Percentiles rank a stretch among this genome's conserved stretches.
Evolutionary conservation across 768 basidiomycete genomes (phyloP).

Genomic region (Holtermannia corniformis): DNA sequence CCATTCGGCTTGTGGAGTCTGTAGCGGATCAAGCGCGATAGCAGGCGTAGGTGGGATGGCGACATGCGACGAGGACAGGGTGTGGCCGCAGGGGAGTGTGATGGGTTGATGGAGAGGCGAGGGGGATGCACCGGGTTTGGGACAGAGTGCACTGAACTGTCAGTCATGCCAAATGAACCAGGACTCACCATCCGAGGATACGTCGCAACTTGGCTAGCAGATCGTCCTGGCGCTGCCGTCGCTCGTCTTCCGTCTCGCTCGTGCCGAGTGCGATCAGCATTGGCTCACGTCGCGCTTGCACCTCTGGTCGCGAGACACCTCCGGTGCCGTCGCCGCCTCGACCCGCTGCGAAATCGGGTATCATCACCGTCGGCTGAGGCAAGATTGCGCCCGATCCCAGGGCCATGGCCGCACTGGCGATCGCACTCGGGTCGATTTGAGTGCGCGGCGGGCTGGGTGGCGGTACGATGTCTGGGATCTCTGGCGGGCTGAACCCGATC

Average conservation of each 20-base stretch:
- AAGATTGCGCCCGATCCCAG: background rate
- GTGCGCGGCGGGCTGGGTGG: background rate
- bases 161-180: background rate
- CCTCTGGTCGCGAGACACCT: conserved; percentile 10
- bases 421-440: too few species aligned
- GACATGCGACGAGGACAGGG: conserved; percentile 59
- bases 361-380: background rate
- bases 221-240: conserved; percentile 5
- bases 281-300: too few species aligned
- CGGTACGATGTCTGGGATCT: background rate
- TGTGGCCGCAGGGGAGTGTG: conserved; percentile 71
- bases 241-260: conserved; percentile 4
- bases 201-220: conserved; percentile 17
- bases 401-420: background rate
- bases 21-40: conserved; percentile 40
- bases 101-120: conserved; percentile 46
- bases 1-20: conserved; percentile 44
- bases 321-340: conserved; percentile 23
- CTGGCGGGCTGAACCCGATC: background rate
- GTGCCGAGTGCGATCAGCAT: background rate
- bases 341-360: conserved; percentile 24
- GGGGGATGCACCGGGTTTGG: conserved; percentile 13
- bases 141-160: conserved; percentile 30
- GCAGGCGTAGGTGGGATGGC: conserved; percentile 23
- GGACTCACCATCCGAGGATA: conserved; percentile 32